phyloP scores from a whole-genome alignment of 192 early-diverging fungal species.

The Obelidium mucronatum region DNA sequence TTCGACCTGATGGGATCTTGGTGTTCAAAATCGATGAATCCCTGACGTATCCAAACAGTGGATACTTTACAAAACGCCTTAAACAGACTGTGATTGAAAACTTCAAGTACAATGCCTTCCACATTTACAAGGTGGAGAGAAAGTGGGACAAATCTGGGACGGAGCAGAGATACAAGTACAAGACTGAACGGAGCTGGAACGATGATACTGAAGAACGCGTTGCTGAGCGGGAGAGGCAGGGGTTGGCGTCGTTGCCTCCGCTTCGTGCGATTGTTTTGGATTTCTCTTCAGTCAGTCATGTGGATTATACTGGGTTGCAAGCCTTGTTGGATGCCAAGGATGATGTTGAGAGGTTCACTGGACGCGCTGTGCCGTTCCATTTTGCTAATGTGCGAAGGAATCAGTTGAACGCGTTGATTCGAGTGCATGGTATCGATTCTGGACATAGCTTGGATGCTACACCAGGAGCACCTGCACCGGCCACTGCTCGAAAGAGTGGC shows the following conservation, averaged over 20 bases:
- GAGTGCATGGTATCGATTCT: background rate
- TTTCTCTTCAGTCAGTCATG: constrained; percentile 75
- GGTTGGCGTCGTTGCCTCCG: constrained; percentile 26
- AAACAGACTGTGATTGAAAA: constrained; percentile 26
- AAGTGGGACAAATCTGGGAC: too few species aligned
- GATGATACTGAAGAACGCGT: constrained; percentile 49
- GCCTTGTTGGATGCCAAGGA: constrained; percentile 70
- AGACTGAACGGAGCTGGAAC: constrained; percentile 47
- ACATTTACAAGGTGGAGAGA: constrained; percentile 36
- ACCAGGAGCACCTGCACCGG: background rate
- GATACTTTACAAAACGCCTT: constrained; percentile 54
- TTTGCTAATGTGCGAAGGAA: constrained; percentile 55
- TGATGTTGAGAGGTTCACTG: constrained; percentile 62
- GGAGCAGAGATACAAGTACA: too few species aligned
- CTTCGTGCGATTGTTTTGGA: constrained; percentile 82
- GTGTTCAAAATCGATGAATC: too few species aligned
- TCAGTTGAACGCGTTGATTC: constrained; percentile 32
- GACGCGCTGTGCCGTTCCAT: constrained; percentile 56
- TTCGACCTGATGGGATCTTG: constrained; percentile 67
- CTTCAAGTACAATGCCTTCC: constrained; percentile 42
- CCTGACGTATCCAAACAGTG: constrained; percentile 75
- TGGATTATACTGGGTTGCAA: constrained; percentile 84
- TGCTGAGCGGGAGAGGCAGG: background rate
- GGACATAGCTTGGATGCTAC: background rate
- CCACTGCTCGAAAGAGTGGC: too few species aligned